Evolutionary conservation across 371 early-diverging fungal genomes (phyloP), one percentile per base, ranked within the genome.

Genomic region (Blakeslea trispora): DNA sequence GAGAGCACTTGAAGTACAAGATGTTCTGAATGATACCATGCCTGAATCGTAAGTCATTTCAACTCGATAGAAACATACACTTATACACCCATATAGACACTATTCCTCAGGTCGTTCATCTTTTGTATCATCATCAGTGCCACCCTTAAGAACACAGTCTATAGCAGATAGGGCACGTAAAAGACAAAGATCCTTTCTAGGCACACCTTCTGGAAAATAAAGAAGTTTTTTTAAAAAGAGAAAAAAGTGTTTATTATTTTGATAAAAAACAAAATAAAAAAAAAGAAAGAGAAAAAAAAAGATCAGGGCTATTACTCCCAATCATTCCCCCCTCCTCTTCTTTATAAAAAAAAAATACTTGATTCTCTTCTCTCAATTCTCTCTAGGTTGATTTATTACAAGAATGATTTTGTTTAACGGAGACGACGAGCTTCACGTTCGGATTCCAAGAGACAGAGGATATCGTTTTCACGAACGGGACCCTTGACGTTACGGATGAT

Each of bases 401-500:
- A 49, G 17, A 14, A 9, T 49, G 32, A 31, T 1, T 22, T 24
- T 35, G 19, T 49, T 93, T 91, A 96, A 78, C 97, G 92, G 70
- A 97, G 95, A 78, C 98, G 93, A 68, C 98, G 93, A 69, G 98
- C 98, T 81, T 98, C 98, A 87, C 98, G 96, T 86, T 98, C 98
- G 59, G 96, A 94, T 85, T 98, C 98, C 78, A 97, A 88, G 55
- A 97, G 91, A 81, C 94, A 91, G 66, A 97, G 81, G 69, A 96
- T 90, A 78, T 97, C 95, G 85, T 90, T 86, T 79, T 96, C 97
- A 71, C 95, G 92, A 68, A 98, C 97, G 72, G 98, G 98, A 51
- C 98, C 98, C 87, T 94, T 95, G 79, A 98, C 98, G 85, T 98
- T 98, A 79, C 98, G 94, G 84, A 98, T 94, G 87, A 98, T 96